Evolutionary conservation across 2,329 filamentous ascomycete genomes (phyloP).

Genomic region (Beauveria asiatica): DNA sequence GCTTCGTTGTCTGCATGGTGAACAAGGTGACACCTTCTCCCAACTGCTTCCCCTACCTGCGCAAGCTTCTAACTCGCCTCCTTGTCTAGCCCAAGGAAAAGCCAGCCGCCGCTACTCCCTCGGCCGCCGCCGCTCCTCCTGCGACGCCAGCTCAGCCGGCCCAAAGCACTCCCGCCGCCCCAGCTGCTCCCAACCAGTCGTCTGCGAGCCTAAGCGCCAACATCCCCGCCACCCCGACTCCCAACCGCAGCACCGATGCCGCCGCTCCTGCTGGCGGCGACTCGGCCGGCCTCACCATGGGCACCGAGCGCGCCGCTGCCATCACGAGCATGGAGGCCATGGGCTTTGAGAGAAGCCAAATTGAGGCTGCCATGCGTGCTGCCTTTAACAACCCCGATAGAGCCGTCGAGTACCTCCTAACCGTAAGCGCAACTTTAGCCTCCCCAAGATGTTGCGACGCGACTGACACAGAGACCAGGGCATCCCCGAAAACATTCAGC

Average conservation of each 20-base stretch:
- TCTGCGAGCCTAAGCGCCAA: conserved; percentile 35
- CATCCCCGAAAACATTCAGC: conserved; percentile 76
- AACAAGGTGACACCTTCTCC: conserved; percentile 63
- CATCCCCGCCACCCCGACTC: conserved; percentile 40
- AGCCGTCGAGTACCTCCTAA: conserved; percentile 92
- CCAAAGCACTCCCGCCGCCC: conserved; percentile 53
- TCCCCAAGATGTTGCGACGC: background rate
- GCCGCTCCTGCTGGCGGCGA: conserved; percentile 40
- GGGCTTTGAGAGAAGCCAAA: conserved; percentile 84
- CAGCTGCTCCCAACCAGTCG: conserved; percentile 31
- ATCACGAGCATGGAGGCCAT: conserved; percentile 94
- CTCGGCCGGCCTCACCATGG: conserved; percentile 65
- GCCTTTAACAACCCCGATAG: conserved; percentile 96
- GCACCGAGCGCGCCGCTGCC: conserved; percentile 70
- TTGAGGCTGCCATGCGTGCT: conserved; percentile 89
- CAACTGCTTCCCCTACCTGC: background rate
- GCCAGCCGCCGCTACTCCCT: conserved; percentile 48
- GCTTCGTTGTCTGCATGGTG: conserved; percentile 97
- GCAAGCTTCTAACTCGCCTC: conserved; percentile 10
- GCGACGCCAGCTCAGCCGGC: conserved; percentile 48
- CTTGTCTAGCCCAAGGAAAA: conserved; percentile 52
- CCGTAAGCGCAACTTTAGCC: conserved; percentile 41
- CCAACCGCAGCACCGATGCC: conserved; percentile 42
- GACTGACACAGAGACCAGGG: conserved; percentile 45
- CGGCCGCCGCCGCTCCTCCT: conserved; percentile 47